phyloP scores from a whole-genome alignment of 306 rosid genomes.

The Crotalaria pallida region DNA sequence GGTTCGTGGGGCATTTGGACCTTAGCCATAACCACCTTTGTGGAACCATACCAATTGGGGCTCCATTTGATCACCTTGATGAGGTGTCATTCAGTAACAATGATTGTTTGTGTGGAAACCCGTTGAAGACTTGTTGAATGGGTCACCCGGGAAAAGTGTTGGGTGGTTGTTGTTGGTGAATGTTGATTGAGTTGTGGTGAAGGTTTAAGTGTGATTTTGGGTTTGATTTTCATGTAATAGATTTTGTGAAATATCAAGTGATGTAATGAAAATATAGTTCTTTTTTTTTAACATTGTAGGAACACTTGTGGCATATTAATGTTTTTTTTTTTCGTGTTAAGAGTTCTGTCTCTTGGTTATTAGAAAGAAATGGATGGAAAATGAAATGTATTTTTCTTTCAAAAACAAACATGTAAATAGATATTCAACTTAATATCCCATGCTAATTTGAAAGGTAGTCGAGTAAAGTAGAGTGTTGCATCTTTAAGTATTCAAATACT shows the following conservation, averaged over 20 bases:
- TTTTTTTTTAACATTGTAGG: too few relatives aligned
- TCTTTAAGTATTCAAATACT: too few relatives aligned
- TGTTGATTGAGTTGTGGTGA: not conserved
- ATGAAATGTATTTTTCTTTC: too few relatives aligned
- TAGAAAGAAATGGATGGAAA: too few relatives aligned
- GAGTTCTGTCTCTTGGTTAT: too few relatives aligned
- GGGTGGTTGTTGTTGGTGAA: not conserved
- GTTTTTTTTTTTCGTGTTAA: too few relatives aligned
- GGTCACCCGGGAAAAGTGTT: not conserved
- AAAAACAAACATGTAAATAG: too few relatives aligned
- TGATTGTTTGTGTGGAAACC: slow-evolving; percentile 87
- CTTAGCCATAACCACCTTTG: slow-evolving; percentile 76
- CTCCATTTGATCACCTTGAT: slow-evolving; percentile 73
- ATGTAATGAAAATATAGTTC: not conserved
- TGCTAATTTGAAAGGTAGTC: too few relatives aligned
- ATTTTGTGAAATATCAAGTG: slow-evolving; percentile 3
- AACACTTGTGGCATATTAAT: too few relatives aligned
- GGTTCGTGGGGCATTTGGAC: slow-evolving; percentile 76
- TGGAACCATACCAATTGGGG: slow-evolving; percentile 78
- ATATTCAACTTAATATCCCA: too few relatives aligned
- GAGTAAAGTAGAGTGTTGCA: too few relatives aligned
- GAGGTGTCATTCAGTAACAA: slow-evolving; percentile 72
- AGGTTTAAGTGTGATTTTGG: slow-evolving; percentile 21
- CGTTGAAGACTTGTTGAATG: slow-evolving; percentile 53
- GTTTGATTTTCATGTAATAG: slow-evolving; percentile 14